Base-by-base conservation (phyloP, 2,329 filamentous ascomycete species). In the Sclerotiophoma versabilis region DNA sequence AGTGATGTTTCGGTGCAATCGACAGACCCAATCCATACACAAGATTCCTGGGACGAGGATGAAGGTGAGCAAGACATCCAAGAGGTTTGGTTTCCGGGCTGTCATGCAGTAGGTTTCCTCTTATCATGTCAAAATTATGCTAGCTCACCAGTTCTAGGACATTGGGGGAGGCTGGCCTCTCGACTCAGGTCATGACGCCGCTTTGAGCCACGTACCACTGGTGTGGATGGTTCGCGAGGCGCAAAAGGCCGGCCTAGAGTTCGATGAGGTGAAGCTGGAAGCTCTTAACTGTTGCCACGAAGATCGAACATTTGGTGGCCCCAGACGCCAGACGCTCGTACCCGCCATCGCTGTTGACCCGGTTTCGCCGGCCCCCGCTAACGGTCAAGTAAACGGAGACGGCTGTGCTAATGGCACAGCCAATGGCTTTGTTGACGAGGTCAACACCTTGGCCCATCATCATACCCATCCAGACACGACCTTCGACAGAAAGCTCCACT, bases 41-140 rank as follows among this genome's bases (percentile, higher is more conserved):
- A 57, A 42, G 52, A 67, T 15, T 64, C 63, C 3, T 60, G 61
- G 22, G 66, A 69, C 22, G 68, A 70, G 12, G 73, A 78, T 0
- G 76, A 79, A 5, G 77, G 78, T 0, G 79, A 81, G 1, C 90
- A 93, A 66, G 89, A 93, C 61, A 88, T 93, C 41, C 84, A 90
- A 54, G 91, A 95, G 65, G 83, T 93, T 0, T 91, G 88, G 88
- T 95, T 95, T 65, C 81, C 90, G 0, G 91, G 91, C 8, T 87
- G 87, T 10, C 91, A 96, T 59, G 90, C 85, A 1, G 74, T 76
- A 59, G 62, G 70, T 66, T 2, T 14, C 12, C 27, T 9, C 11
- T 3, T 20, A 12, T 29, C 33, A 30, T 15, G 11, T 33, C 1
- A 17, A n/a, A 14, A 20, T 19, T 9, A 8, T 17, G 12, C 20